Evolutionary conservation across 2,329 filamentous ascomycete genomes (phyloP).

Genomic region (Pseudocercospora cruenta): DNA sequence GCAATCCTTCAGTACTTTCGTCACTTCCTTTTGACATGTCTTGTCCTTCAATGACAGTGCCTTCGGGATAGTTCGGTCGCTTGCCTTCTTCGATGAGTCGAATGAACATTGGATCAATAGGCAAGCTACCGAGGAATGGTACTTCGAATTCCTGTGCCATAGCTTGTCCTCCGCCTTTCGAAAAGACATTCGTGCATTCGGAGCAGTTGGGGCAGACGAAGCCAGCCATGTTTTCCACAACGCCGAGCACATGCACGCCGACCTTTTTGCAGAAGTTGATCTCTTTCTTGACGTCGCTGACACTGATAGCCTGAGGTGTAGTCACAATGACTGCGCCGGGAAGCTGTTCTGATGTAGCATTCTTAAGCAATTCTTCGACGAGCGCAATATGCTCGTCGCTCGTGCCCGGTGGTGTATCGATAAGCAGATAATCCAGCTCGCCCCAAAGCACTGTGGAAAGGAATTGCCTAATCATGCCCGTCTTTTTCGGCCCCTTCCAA

Average conservation of each 20-base stretch:
- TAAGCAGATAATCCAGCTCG: slow-evolving; percentile 84
- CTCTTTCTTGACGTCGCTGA: slow-evolving; percentile 91
- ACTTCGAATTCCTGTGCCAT: slow-evolving; percentile 89
- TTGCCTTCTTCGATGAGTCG: slow-evolving; percentile 77
- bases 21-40: slow-evolving; percentile 44
- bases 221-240: slow-evolving; percentile 96
- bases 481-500: slow-evolving; percentile 98
- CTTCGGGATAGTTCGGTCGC: slow-evolving; percentile 69
- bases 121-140: slow-evolving; percentile 81
- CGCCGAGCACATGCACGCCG: slow-evolving; percentile 76
- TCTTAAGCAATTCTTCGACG: slow-evolving; percentile 65
- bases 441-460: slow-evolving; percentile 88
- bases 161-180: slow-evolving; percentile 81
- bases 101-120: slow-evolving; percentile 91
- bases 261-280: slow-evolving; percentile 92
- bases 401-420: slow-evolving; percentile 95
- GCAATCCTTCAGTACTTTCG: slow-evolving; percentile 41
- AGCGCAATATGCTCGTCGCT: slow-evolving; percentile 97
- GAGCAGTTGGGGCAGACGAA: slow-evolving; percentile 77
- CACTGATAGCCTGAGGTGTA: slow-evolving; percentile 91
- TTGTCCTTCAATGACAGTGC: slow-evolving; percentile 64
- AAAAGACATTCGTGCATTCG: slow-evolving; percentile 93
- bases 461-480: slow-evolving; percentile 97
- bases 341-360: slow-evolving; percentile 64
- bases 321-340: slow-evolving; percentile 92